Evolutionary conservation across 306 rosid genomes (phyloP).

Genomic region (Abrus pulchellus): DNA sequence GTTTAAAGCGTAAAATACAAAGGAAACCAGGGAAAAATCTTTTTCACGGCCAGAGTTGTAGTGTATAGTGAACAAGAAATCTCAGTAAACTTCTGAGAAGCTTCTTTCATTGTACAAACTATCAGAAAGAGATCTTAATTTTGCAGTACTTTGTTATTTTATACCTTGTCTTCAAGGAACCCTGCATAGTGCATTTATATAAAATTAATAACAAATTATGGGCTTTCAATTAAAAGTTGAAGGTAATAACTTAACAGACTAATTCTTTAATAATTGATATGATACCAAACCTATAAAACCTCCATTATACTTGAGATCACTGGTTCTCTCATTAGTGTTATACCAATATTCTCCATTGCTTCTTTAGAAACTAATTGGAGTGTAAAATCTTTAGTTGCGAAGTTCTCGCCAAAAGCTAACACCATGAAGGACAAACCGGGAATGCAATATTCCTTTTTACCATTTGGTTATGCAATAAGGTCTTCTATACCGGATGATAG

Average conservation of each 20-base stretch:
- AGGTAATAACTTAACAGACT: not conserved
- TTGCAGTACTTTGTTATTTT: slow-evolving; percentile 27
- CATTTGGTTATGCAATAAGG: not conserved
- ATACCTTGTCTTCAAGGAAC: slow-evolving; percentile 1
- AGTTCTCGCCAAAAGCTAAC: slow-evolving; percentile 28
- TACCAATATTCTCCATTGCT: not conserved
- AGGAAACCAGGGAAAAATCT: slow-evolving; percentile 35
- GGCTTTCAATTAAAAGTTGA: not conserved
- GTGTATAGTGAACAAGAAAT: slow-evolving; percentile 30
- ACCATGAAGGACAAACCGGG: not conserved
- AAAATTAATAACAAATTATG: not conserved
- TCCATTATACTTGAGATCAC: not conserved
- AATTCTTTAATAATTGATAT: not conserved
- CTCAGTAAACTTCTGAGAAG: slow-evolving; percentile 25
- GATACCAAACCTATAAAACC: not conserved
- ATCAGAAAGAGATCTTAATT: slow-evolving; percentile 7
- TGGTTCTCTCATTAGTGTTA: not conserved
- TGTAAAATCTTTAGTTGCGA: slow-evolving; percentile 2
- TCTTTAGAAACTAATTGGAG: slow-evolving; percentile 8
- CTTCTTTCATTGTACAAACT: slow-evolving; percentile 23
- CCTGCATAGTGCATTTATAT: not conserved
- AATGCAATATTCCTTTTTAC: not conserved
- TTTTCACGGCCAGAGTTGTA: slow-evolving; percentile 8
- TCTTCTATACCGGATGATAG: slow-evolving; percentile 32
- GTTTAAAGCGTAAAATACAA: slow-evolving; percentile 12